Conservation (phyloP, 768 basidiomycete genomes). For the Boletus rufocinnamomeus region DNA sequence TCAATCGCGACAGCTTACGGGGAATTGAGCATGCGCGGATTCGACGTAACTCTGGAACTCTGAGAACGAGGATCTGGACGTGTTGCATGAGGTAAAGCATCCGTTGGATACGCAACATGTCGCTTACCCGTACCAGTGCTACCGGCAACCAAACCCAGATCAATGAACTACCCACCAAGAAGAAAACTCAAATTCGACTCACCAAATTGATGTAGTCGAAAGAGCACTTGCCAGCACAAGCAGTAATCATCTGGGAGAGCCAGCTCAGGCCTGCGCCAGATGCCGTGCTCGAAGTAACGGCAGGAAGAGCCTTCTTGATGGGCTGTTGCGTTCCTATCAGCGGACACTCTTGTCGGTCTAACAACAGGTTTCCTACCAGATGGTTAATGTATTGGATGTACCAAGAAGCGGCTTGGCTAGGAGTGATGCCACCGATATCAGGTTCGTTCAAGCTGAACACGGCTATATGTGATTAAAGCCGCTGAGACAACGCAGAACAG, state of each 20-base stretch:
- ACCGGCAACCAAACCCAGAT: neutral
- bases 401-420: constrained; percentile 37
- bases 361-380: constrained; percentile 26
- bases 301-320: constrained; percentile 42
- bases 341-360: neutral
- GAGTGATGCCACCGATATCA: constrained; percentile 33
- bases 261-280: constrained; percentile 39
- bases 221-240: constrained; percentile 38
- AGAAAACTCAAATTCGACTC: neutral
- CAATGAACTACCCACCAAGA: neutral
- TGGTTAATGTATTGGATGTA: constrained; percentile 41
- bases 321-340: constrained; percentile 20
- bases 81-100: neutral
- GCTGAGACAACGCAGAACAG: neutral
- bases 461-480: constrained; percentile 12
- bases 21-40: constrained; percentile 31
- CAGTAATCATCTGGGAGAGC: constrained; percentile 37
- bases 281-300: constrained; percentile 36
- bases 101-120: neutral
- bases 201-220: constrained; percentile 40
- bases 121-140: constrained; percentile 36
- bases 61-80: constrained; percentile 26
- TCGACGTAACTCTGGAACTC: constrained; percentile 34
- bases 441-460: constrained; percentile 42
- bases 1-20: constrained; percentile 15